Conservation (phyloP, 176 grass and related monocot species). For the Paspalum vaginatum region DNA sequence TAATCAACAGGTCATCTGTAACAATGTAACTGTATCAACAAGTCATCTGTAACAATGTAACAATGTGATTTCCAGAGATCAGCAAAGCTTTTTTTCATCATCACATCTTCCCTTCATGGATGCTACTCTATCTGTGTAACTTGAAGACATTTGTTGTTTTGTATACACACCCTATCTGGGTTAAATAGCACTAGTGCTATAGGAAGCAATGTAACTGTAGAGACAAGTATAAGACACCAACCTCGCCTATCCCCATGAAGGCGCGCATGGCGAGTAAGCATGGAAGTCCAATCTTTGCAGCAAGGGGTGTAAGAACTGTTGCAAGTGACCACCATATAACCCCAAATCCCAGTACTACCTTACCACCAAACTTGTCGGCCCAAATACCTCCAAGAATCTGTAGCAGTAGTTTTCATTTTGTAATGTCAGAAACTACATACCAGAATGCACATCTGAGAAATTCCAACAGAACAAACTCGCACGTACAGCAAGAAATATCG, state of each 20-base stretch:
- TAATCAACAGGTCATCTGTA: too few relatives aligned
- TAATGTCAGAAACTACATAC: neutral
- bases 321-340: slow-evolving; percentile 98
- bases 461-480: neutral
- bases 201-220: neutral
- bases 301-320: slow-evolving; percentile 85
- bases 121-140: slow-evolving; percentile 11
- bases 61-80: too few relatives aligned
- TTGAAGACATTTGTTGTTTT: too few relatives aligned
- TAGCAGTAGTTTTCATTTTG: slow-evolving; percentile 17
- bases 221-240: slow-evolving; percentile 48
- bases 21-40: too few relatives aligned
- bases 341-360: slow-evolving; percentile 85
- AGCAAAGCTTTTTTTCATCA: slow-evolving; percentile 13
- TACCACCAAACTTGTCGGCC: slow-evolving; percentile 90
- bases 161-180: too few relatives aligned
- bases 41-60: too few relatives aligned
- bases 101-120: slow-evolving; percentile 1
- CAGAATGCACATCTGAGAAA: neutral
- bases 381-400: slow-evolving; percentile 98
- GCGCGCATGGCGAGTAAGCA: slow-evolving; percentile 80
- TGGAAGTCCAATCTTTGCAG: slow-evolving; percentile 88
- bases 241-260: slow-evolving; percentile 99
- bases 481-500: neutral
- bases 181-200: slow-evolving; percentile 28